Percentiles rank a stretch among this genome's conserved stretches.
These are phyloP conservation scores for Ascochyta clinopodiicola DNA, from an alignment of 2,329 filamentous ascomycete genomes.

Conservation along the genomic window DNA sequence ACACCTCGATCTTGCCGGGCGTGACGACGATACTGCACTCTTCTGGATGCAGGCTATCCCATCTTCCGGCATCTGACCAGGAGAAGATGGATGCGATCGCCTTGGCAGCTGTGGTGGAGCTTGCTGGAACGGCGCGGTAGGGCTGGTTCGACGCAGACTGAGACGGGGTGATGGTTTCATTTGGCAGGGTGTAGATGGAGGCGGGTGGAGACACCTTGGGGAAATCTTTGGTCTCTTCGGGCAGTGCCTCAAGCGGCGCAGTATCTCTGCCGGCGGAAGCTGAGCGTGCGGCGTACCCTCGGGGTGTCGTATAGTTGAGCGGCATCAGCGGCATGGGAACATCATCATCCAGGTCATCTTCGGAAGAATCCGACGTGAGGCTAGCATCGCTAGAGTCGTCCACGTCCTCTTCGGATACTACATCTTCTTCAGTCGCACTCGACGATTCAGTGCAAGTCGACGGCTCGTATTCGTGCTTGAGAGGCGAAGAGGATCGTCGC, in stretches of 20 bases:
- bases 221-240: constrained; percentile 45
- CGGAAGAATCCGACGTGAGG: constrained; percentile 58
- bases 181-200: constrained; percentile 48
- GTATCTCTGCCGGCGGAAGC: constrained; percentile 18
- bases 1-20: constrained; percentile 70
- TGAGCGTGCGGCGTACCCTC: constrained; percentile 24
- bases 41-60: constrained; percentile 66
- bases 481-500: constrained; percentile 83
- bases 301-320: constrained; percentile 28
- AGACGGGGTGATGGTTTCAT: constrained; percentile 73
- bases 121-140: constrained; percentile 62
- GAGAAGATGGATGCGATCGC: constrained; percentile 66
- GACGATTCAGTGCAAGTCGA: constrained; percentile 73
- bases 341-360: constrained; percentile 63
- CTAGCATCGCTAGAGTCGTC: constrained; percentile 58
- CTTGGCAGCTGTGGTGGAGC: constrained; percentile 59
- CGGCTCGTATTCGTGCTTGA: constrained; percentile 96
- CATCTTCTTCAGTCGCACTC: constrained; percentile 63
- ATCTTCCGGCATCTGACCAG: constrained; percentile 66
- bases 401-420: constrained; percentile 49
- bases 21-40: constrained; percentile 69
- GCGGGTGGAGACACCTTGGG: constrained; percentile 51
- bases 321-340: constrained; percentile 49
- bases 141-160: constrained; percentile 81
- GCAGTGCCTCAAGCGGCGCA: constrained; percentile 19